phyloP scores from a whole-genome alignment of 2,329 filamentous ascomycete species.

The Penicillium sp. region DNA sequence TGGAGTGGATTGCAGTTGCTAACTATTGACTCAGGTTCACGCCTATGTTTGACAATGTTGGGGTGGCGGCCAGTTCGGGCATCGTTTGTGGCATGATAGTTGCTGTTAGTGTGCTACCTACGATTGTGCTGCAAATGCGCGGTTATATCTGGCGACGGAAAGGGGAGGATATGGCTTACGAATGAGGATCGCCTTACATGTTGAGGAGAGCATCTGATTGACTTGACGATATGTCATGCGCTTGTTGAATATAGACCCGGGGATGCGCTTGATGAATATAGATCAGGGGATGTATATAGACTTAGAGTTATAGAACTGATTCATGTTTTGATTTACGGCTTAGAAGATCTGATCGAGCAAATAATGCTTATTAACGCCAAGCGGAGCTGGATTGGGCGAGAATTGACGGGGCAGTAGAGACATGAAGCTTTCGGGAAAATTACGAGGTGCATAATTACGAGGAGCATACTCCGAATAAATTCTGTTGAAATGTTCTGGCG shows the following conservation, averaged over 20 bases:
- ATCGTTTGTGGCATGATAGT: slow-evolving; percentile 32
- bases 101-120: slow-evolving; percentile 33
- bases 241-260: background rate
- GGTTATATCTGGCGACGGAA: background rate
- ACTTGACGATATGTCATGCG: background rate
- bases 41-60: slow-evolving; percentile 37
- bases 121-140: slow-evolving; percentile 7
- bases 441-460: no score
- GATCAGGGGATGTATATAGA: background rate
- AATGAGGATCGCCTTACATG: background rate
- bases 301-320: background rate
- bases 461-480: no score
- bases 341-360: background rate
- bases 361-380: background rate
- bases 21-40: slow-evolving; percentile 30
- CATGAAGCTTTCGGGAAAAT: no score
- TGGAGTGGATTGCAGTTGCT: slow-evolving; percentile 3
- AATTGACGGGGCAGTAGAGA: no score
- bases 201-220: background rate
- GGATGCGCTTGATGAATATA: background rate
- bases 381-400: no score
- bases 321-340: background rate
- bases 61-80: slow-evolving; percentile 32
- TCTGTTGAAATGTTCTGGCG: no score
- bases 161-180: background rate